Evolutionary conservation across 163 green algal species (phyloP), one percentile per base, ranked within the genome.

Genomic region (Coccomyxa subellipsoidea): DNA sequence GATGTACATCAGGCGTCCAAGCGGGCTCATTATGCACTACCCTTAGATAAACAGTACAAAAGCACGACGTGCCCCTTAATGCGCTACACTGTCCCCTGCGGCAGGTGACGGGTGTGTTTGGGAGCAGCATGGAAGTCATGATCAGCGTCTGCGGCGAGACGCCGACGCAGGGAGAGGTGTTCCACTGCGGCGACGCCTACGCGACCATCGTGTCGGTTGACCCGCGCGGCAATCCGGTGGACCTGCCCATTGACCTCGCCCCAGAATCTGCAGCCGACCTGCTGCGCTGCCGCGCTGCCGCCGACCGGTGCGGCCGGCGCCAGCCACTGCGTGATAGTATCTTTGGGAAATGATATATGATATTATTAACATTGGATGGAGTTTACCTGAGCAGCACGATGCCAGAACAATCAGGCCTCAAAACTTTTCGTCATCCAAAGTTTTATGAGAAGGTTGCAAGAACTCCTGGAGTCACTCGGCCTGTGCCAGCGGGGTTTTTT

Each of bases 81-180:
- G 18, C 9, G 4, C 70, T 36, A 27, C 4, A 40, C 15, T 76
- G 31, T 18, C 31, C 69, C 9, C 9, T 15, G 31, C 15, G 2
- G 8, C 90, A 96, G 92, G 93, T 94, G 38, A 95, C 91, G 4
- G 92, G 92, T 79, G 93, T 95, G 81, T 97, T 96, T 82, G 89
- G 86, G 27, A 91, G 82, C 85, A 91, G 80, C 82, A 84, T 95
- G 80, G 94, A 97, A 85, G 93, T 97, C 34, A 90, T 93, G 88
- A 89, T 97, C 34, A 90, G 77, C 12, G 90, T 97, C 32, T 94
- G 91, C 86, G 94, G 89, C 0, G 93, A 97, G 89, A 89, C 86
- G 4, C 87, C 90, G 7, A 69, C 77, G 10, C 75, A 83, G 38
- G 87, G 88, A 2, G 77, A 81, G 38, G 82, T 93, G 38, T 95